phyloP scores from a whole-genome alignment of 805 yeast genomes.

The Lipomyces orientalis region DNA sequence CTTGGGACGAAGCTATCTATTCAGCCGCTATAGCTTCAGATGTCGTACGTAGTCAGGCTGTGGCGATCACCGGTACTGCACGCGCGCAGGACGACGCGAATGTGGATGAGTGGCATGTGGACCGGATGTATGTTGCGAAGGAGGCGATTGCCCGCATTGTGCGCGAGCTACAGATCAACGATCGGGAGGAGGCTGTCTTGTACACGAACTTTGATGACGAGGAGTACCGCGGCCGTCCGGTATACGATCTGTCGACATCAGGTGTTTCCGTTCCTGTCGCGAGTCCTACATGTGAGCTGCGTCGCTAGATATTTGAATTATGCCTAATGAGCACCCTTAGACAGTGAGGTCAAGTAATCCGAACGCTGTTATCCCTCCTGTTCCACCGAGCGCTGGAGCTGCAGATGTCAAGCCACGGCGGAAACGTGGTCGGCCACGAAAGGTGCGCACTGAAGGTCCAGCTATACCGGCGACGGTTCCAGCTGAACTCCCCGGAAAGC shows the following conservation, averaged over 20 bases:
- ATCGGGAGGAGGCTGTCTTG: neutral
- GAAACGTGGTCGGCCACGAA: slow-evolving; percentile 3
- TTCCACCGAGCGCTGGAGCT: neutral
- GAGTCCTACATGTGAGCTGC: slow-evolving; percentile 1
- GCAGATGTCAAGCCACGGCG: neutral
- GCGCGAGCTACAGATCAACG: neutral
- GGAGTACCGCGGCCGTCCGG: neutral
- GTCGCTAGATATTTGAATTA: neutral
- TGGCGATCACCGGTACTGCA: neutral
- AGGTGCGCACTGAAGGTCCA: neutral
- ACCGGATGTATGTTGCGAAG: slow-evolving; percentile 2
- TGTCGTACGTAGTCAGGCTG: neutral
- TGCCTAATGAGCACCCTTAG: neutral
- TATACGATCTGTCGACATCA: neutral
- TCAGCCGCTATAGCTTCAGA: neutral
- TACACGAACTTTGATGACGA: neutral
- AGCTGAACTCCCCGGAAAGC: neutral
- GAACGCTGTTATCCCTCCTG: neutral
- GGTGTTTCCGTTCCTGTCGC: neutral
- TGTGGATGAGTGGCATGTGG: neutral
- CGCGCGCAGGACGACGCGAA: neutral
- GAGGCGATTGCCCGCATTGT: neutral
- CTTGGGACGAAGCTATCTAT: slow-evolving; percentile 4
- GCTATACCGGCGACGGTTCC: neutral
- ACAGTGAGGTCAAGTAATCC: slow-evolving; percentile 2